Conservation (phyloP, 352 stramenopile genomes). For the Pythium brassicae region DNA sequence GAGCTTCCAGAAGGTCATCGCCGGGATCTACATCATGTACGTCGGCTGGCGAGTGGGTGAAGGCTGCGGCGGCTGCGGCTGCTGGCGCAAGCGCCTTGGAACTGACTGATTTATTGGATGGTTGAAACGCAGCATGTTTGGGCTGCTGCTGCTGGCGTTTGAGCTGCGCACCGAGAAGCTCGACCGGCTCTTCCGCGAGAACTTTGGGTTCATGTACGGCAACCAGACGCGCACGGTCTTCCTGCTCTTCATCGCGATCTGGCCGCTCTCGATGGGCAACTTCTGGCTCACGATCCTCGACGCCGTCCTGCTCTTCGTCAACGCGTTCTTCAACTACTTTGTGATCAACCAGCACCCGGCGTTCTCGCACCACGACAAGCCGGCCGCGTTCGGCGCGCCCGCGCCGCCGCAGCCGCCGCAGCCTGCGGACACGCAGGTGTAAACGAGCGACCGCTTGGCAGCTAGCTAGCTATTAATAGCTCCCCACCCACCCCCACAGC, state of each 20-base stretch:
- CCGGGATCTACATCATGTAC: slow-evolving; percentile 87
- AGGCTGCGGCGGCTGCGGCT: too few relatives aligned
- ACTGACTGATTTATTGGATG: neutral
- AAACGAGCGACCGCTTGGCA: too few relatives aligned
- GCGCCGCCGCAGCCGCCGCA: neutral
- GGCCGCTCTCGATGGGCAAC: slow-evolving; percentile 86
- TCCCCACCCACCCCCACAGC: neutral
- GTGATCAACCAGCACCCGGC: slow-evolving; percentile 80
- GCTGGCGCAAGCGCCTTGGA: too few relatives aligned
- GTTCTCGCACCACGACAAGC: slow-evolving; percentile 35
- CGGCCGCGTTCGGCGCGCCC: slow-evolving; percentile 5
- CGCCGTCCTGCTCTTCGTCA: slow-evolving; percentile 83
- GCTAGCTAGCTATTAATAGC: too few relatives aligned
- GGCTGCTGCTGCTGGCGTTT: slow-evolving; percentile 69
- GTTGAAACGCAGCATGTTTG: slow-evolving; percentile 56
- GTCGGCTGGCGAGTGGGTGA: slow-evolving; percentile 4
- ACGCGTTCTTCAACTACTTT: slow-evolving; percentile 90
- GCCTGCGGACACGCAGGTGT: slow-evolving; percentile 9
- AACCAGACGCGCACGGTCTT: slow-evolving; percentile 87
- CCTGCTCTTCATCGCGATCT: slow-evolving; percentile 87
- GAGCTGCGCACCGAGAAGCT: slow-evolving; percentile 82
- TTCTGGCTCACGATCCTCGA: slow-evolving; percentile 88
- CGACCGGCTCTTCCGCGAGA: slow-evolving; percentile 71
- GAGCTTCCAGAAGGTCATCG: slow-evolving; percentile 79
- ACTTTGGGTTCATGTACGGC: slow-evolving; percentile 90